Evolutionary conservation across 148 eudicot species (phyloP).

Genomic region (Cornus controversa): DNA sequence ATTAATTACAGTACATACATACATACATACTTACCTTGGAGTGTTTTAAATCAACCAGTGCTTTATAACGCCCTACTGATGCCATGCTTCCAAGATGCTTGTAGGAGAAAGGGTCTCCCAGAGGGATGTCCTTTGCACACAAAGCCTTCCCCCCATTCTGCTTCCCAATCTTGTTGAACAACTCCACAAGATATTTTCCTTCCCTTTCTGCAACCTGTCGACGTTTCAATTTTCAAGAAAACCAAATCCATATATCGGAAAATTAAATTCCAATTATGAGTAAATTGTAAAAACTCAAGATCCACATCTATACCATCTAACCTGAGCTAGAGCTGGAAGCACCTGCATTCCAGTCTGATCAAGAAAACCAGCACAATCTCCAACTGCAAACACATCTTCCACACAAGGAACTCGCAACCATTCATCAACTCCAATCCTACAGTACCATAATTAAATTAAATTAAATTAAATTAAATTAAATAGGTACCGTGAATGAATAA

Average conservation of each 20-base stretch:
- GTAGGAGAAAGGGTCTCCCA: constrained; percentile 81
- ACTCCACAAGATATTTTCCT: constrained; percentile 70
- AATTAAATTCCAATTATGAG: neutral
- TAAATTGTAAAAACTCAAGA: neutral
- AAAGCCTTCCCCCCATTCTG: constrained; percentile 71
- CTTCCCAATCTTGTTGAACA: constrained; percentile 58
- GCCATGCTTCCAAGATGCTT: constrained; percentile 96
- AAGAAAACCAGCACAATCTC: constrained; percentile 88
- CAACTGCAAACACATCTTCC: constrained; percentile 85
- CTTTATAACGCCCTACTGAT: constrained; percentile 86
- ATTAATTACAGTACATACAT: no score
- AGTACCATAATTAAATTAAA: no score
- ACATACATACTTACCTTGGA: constrained; percentile 72
- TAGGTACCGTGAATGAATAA: no score
- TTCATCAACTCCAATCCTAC: constrained; percentile 84
- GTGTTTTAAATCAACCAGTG: constrained; percentile 77
- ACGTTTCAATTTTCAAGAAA: neutral
- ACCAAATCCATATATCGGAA: neutral
- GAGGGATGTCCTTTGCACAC: constrained; percentile 42
- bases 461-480: no score
- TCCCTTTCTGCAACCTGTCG: constrained; percentile 85
- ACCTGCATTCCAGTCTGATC: constrained; percentile 71
- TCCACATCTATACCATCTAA: no score
- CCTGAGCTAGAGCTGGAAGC: constrained; percentile 97
- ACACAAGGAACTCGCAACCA: constrained; percentile 72